phyloP scores from a whole-genome alignment of 768 basidiomycete species.

The Tricholoma terreum region DNA sequence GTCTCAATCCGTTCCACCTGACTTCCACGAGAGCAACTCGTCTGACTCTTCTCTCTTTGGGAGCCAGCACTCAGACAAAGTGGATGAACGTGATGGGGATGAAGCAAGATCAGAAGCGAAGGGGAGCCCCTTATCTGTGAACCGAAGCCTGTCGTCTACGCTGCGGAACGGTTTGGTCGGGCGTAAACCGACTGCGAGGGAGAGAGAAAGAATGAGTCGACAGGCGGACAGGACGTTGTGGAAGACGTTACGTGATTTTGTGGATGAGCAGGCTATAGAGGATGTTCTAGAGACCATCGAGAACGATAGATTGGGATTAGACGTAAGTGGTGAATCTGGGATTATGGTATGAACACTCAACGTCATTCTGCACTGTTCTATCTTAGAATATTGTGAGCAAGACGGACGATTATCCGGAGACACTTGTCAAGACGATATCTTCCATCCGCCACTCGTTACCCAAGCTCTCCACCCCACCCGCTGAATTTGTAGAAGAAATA shows the following conservation, averaged over 20 bases:
- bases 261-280: conserved; percentile 80
- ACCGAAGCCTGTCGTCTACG: conserved; percentile 44
- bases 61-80: conserved; percentile 59
- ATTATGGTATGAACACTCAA: neutral
- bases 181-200: conserved; percentile 12
- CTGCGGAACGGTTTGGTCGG: conserved; percentile 23
- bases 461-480: conserved; percentile 11
- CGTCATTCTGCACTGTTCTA: neutral
- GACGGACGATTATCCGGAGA: conserved; percentile 69
- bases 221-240: conserved; percentile 53
- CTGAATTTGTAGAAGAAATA: conserved; percentile 41
- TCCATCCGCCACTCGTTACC: conserved; percentile 56
- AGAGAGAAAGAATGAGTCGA: conserved; percentile 22
- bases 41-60: conserved; percentile 78
- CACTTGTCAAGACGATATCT: conserved; percentile 50
- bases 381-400: conserved; percentile 57
- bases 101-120: conserved; percentile 13
- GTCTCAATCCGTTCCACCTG: conserved; percentile 69
- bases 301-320: conserved; percentile 60
- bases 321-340: conserved; percentile 43
- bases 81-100: conserved; percentile 20
- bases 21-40: conserved; percentile 61
- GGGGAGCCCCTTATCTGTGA: conserved; percentile 10
- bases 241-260: conserved; percentile 85
- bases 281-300: conserved; percentile 74